phyloP scores from a whole-genome alignment of 2,329 filamentous ascomycete species.

The Ophiocordyceps camponoti-rufipedis region DNA sequence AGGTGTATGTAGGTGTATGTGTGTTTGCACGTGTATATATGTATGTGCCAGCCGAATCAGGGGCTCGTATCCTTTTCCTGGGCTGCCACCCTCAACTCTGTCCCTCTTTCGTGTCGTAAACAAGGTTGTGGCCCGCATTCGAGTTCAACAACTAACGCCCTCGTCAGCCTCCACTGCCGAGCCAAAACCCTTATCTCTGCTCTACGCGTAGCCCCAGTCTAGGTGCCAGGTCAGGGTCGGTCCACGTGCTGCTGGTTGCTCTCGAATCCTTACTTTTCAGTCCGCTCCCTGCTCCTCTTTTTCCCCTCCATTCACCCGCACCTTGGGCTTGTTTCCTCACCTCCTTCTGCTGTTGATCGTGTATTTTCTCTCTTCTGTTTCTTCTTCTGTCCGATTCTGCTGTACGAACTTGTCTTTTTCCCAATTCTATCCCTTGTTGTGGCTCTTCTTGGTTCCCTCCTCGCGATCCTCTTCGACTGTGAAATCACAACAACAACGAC shows the following conservation, averaged over 20 bases:
- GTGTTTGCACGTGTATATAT: too few species aligned
- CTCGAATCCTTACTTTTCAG: not conserved
- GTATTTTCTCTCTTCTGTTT: not conserved
- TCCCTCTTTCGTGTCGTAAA: not conserved
- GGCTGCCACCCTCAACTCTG: not conserved
- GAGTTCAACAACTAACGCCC: not conserved
- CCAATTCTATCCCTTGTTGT: not conserved
- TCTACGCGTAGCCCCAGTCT: not conserved
- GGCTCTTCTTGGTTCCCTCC: not conserved
- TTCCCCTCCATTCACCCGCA: not conserved
- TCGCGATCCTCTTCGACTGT: not conserved
- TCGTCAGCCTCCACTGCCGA: not conserved
- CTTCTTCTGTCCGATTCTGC: not conserved
- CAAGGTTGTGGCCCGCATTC: not conserved
- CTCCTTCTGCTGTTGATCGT: not conserved
- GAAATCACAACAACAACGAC: not conserved
- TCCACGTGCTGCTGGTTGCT: not conserved
- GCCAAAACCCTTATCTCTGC: not conserved
- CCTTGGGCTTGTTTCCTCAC: not conserved
- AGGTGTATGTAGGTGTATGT: too few species aligned
- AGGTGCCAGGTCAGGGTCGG: not conserved
- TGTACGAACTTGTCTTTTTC: not conserved
- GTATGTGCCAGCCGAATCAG: too few species aligned
- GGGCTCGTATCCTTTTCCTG: not conserved
- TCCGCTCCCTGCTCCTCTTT: not conserved